Evolutionary conservation across 129 eudicot genomes (phyloP).

Genomic region (Artemisia argyi): DNA sequence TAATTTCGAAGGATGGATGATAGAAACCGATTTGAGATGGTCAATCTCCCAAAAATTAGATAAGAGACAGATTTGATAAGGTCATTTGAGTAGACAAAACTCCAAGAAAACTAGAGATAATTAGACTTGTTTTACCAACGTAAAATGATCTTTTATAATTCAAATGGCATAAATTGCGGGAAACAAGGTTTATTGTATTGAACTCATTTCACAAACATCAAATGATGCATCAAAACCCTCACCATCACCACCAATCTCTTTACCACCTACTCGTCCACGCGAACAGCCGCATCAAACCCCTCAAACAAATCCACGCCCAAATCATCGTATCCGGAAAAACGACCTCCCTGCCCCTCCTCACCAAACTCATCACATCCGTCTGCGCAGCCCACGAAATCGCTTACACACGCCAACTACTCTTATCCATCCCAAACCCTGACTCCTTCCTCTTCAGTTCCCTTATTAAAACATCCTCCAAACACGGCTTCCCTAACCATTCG

Average conservation of each 20-base stretch:
- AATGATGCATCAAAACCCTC: conserved; percentile 13
- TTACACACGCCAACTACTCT: conserved; percentile 44
- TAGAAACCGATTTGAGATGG: no score
- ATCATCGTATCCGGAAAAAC: conserved; percentile 43
- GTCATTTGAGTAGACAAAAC: no score
- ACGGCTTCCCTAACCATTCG: conserved; percentile 33
- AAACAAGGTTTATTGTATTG: not conserved
- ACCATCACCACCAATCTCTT: conserved; percentile 27
- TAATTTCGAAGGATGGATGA: no score
- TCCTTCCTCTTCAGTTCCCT: conserved; percentile 61
- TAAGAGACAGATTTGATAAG: no score
- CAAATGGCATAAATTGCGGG: conserved; percentile 25
- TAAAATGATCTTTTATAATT: conserved; percentile 30
- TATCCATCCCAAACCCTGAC: conserved; percentile 49
- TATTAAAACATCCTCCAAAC: conserved; percentile 52
- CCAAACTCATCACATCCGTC: conserved; percentile 47
- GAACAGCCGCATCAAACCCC: conserved; percentile 48
- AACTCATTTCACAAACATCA: not conserved
- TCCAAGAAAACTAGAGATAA: not conserved
- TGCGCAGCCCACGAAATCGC: conserved; percentile 35
- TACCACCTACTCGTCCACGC: conserved; percentile 44
- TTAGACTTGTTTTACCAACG: not conserved
- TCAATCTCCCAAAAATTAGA: no score
- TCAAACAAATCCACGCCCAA: conserved; percentile 57
- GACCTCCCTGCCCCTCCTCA: conserved; percentile 42